A percentile compares a stretch with the other conserved stretches of the same genome.
These are phyloP conservation scores for Lizanozyma gosingica DNA, from an alignment of 1,139 yeast genomes.

Conservation along the genomic window DNA sequence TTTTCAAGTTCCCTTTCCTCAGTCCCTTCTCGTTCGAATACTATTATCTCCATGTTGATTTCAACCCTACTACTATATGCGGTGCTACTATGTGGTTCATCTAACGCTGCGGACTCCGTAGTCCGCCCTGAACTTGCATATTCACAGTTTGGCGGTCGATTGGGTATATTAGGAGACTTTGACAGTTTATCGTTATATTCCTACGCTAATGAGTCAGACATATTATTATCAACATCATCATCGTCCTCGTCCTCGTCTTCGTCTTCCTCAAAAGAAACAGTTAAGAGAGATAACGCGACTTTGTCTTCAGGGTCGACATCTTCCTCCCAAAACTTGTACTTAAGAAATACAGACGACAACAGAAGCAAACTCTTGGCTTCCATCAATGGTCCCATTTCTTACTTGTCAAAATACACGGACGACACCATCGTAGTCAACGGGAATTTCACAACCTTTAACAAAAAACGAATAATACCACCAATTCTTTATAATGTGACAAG, in stretches of 20 bases:
- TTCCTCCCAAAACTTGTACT: slow-evolving; percentile 15
- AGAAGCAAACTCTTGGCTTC: slow-evolving; percentile 22
- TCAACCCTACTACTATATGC: neutral
- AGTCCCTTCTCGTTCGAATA: no score
- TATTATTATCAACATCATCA: slow-evolving; percentile 20
- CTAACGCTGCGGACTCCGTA: neutral
- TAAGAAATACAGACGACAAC: slow-evolving; percentile 22
- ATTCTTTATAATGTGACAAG: slow-evolving; percentile 45
- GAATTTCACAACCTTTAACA: slow-evolving; percentile 27
- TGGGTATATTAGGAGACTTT: slow-evolving; percentile 61
- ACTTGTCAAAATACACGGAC: slow-evolving; percentile 11
- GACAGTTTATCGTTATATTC: slow-evolving; percentile 52
- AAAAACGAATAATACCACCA: slow-evolving; percentile 37
- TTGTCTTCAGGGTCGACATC: slow-evolving; percentile 8
- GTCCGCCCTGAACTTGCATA: slow-evolving; percentile 26
- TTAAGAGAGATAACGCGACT: slow-evolving; percentile 12
- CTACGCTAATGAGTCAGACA: slow-evolving; percentile 42
- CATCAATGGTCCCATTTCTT: slow-evolving; percentile 22
- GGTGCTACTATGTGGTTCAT: neutral
- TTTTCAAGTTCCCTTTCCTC: no score
- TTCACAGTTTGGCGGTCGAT: slow-evolving; percentile 25
- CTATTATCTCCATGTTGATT: neutral
- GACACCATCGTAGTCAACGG: slow-evolving; percentile 37
- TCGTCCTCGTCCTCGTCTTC: slow-evolving; percentile 13
- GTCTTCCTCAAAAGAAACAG: slow-evolving; percentile 10